phyloP scores from a whole-genome alignment of 2,329 filamentous ascomycete genomes.

The Boeremia lycopersici region DNA sequence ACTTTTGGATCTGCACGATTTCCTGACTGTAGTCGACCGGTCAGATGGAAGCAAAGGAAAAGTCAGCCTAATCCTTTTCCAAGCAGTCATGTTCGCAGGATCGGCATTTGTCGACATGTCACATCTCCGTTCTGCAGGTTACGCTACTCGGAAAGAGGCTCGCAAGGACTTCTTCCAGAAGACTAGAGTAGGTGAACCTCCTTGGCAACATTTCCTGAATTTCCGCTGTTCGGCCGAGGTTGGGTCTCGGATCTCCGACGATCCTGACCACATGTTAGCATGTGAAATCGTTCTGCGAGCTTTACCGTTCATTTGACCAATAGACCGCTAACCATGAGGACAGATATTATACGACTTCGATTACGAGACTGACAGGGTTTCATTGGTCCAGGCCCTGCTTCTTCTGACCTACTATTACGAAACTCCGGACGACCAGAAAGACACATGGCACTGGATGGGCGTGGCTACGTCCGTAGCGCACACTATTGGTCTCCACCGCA shows the following conservation, averaged over 20 bases:
- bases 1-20: conserved; percentile 71
- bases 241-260: conserved; percentile 5
- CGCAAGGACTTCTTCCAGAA: conserved; percentile 89
- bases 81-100: conserved; percentile 93
- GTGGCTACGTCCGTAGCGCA: conserved; percentile 91
- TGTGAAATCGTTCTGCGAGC: conserved; percentile 4
- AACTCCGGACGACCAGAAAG: conserved; percentile 94
- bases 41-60: conserved; percentile 72
- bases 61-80: conserved; percentile 85
- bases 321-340: conserved; percentile 7
- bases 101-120: conserved; percentile 86
- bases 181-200: conserved; percentile 69
- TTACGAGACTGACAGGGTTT: conserved; percentile 87
- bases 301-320: neutral
- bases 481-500: conserved; percentile 89
- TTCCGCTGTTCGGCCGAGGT: conserved; percentile 19
- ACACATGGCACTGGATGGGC: conserved; percentile 99
- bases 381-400: conserved; percentile 84
- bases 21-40: conserved; percentile 65
- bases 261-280: conserved; percentile 16
- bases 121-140: conserved; percentile 77
- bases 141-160: conserved; percentile 76
- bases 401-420: conserved; percentile 99
- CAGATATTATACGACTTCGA: conserved; percentile 92
- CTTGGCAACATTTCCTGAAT: neutral